These are phyloP conservation scores for Microascus cirrosus DNA, from an alignment of 2,329 filamentous ascomycete species.

Conservation along the genomic window DNA sequence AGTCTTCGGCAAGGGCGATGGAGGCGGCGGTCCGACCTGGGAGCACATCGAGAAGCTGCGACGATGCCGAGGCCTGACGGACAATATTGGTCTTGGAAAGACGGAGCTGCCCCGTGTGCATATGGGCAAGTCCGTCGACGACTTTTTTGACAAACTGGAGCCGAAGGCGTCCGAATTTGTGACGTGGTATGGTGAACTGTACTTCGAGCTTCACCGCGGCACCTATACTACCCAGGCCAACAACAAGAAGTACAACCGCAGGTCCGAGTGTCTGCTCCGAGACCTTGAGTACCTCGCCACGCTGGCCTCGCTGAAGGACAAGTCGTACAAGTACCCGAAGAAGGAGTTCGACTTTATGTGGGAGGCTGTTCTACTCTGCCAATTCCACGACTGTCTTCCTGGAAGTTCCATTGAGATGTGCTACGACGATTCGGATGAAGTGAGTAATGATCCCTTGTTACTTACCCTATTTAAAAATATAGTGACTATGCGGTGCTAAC, in stretches of 20 bases:
- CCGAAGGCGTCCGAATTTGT: slow-evolving; percentile 69
- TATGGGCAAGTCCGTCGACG: slow-evolving; percentile 81
- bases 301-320: slow-evolving; percentile 63
- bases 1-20: slow-evolving; percentile 94
- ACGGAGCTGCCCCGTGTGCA: slow-evolving; percentile 65
- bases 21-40: slow-evolving; percentile 89
- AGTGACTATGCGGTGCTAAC: slow-evolving; percentile 13
- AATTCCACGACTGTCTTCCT: slow-evolving; percentile 95
- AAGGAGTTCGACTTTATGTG: slow-evolving; percentile 92
- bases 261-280: slow-evolving; percentile 72
- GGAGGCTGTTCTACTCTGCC: slow-evolving; percentile 83
- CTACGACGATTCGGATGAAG: slow-evolving; percentile 86
- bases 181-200: slow-evolving; percentile 96
- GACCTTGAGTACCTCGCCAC: slow-evolving; percentile 85
- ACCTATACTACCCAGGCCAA: slow-evolving; percentile 97
- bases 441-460: slow-evolving; percentile 17
- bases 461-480: not conserved
- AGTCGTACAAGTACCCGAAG: slow-evolving; percentile 81
- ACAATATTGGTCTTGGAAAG: slow-evolving; percentile 56
- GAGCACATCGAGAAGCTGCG: slow-evolving; percentile 91
- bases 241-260: slow-evolving; percentile 91
- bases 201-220: slow-evolving; percentile 93
- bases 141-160: slow-evolving; percentile 82
- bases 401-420: slow-evolving; percentile 97
- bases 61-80: slow-evolving; percentile 81